These are phyloP conservation scores for Coemansia aciculifera DNA, from an alignment of 192 early-diverging fungal species.

Conservation along the genomic window DNA sequence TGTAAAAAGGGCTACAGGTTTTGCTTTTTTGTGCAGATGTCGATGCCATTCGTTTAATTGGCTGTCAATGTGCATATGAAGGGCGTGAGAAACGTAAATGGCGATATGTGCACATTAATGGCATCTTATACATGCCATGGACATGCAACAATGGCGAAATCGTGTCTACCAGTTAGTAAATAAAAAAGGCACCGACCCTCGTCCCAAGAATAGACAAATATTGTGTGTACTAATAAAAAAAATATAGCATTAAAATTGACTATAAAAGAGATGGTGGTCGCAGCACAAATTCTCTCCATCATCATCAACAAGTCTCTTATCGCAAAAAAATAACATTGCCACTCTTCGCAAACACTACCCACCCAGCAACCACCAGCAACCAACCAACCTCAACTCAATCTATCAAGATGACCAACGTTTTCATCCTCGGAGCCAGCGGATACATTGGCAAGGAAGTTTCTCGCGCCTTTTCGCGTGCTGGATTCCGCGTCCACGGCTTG, in stretches of 20 bases:
- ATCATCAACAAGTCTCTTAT: background rate
- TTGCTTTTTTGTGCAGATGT: background rate
- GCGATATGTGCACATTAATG: slow-evolving; percentile 7
- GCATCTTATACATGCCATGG: slow-evolving; percentile 1
- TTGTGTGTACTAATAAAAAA: background rate
- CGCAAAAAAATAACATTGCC: background rate
- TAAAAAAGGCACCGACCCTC: background rate
- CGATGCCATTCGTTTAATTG: background rate
- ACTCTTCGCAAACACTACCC: background rate
- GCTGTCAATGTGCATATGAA: slow-evolving; percentile 5
- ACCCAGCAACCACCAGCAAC: background rate
- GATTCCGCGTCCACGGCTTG: slow-evolving; percentile 9
- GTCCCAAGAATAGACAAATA: background rate
- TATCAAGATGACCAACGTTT: slow-evolving; percentile 19
- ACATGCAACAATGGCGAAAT: slow-evolving; percentile 1
- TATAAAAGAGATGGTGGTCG: background rate
- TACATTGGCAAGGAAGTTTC: slow-evolving; percentile 20
- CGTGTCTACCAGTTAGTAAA: background rate
- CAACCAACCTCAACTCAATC: background rate
- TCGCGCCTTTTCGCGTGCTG: slow-evolving; percentile 17
- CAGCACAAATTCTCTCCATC: background rate
- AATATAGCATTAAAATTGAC: background rate
- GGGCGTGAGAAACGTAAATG: background rate
- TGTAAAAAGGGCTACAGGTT: background rate
- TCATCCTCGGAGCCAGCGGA: slow-evolving; percentile 18